Evolutionary conservation across 1,139 yeast species (phyloP).

Genomic region (Geotrichum siamense): DNA sequence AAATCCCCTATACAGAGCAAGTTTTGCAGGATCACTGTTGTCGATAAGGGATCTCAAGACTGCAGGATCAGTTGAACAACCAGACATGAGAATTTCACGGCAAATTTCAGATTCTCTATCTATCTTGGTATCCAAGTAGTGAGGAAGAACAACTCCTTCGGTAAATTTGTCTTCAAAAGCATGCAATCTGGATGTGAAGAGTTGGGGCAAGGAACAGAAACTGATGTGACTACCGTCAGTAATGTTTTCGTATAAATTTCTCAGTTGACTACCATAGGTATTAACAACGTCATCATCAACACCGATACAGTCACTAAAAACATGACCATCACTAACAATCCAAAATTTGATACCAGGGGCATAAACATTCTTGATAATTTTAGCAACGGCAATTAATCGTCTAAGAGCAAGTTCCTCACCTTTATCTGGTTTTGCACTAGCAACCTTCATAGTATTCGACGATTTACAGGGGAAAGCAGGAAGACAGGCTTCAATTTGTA

Average conservation of each 20-base stretch:
- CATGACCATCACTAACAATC: slow-evolving; percentile 20
- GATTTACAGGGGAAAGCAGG: slow-evolving; percentile 20
- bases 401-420: slow-evolving; percentile 19
- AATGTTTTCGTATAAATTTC: slow-evolving; percentile 10
- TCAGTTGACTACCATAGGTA: slow-evolving; percentile 15
- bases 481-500: slow-evolving; percentile 16
- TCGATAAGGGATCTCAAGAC: slow-evolving; percentile 16
- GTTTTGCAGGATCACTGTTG: slow-evolving; percentile 18
- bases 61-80: slow-evolving; percentile 18
- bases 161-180: slow-evolving; percentile 14
- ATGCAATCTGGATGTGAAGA: slow-evolving; percentile 15
- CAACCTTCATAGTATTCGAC: slow-evolving; percentile 17
- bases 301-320: slow-evolving; percentile 19
- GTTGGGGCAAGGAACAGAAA: slow-evolving; percentile 16
- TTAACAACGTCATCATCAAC: slow-evolving; percentile 18
- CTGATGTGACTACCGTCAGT: slow-evolving; percentile 13
- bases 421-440: slow-evolving; percentile 15
- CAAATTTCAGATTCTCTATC: slow-evolving; percentile 17
- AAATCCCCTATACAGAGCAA: slow-evolving; percentile 18
- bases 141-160: slow-evolving; percentile 14
- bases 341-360: slow-evolving; percentile 18
- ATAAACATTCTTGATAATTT: slow-evolving; percentile 11
- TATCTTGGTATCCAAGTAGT: slow-evolving; percentile 14
- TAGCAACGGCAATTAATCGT: slow-evolving; percentile 13
- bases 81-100: slow-evolving; percentile 17